These are phyloP conservation scores for Tricholoma saponaceum DNA, from an alignment of 768 basidiomycete genomes.

Conservation along the genomic window DNA sequence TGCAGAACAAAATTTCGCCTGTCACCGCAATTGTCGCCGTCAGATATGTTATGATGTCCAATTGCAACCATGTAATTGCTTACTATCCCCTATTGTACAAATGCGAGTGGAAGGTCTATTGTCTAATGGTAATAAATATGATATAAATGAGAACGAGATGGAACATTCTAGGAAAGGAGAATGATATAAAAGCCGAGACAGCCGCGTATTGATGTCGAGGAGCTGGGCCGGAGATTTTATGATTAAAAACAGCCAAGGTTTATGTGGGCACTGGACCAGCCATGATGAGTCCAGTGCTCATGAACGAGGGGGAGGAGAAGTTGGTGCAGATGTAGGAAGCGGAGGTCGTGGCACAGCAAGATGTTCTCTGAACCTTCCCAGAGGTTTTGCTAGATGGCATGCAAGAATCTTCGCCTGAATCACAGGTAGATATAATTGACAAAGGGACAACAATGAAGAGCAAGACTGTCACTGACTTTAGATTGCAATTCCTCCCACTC, in stretches of 20 bases:
- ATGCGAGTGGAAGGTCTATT: conserved; percentile 6
- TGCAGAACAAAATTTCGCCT: not conserved
- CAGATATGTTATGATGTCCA: not conserved
- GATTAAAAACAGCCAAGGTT: not conserved
- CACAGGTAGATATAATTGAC: conserved; percentile 5
- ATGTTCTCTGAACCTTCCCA: conserved; percentile 38
- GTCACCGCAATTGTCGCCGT: not conserved
- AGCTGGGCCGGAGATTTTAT: not conserved
- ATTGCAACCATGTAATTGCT: not conserved
- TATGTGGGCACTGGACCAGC: too few relatives aligned
- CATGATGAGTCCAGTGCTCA: conserved; percentile 4
- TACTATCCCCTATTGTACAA: not conserved
- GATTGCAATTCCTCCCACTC: conserved; percentile 64
- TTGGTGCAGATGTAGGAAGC: conserved; percentile 25
- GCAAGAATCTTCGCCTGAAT: conserved; percentile 40
- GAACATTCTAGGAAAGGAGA: not conserved
- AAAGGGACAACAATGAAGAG: not conserved
- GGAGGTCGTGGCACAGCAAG: conserved; percentile 26
- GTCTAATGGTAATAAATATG: conserved; percentile 8
- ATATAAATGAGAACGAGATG: not conserved
- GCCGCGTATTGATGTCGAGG: not conserved
- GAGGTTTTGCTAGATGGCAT: conserved; percentile 38
- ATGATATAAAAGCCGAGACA: not conserved
- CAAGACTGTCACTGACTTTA: conserved; percentile 42
- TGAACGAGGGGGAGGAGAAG: conserved; percentile 27